Base-by-base conservation (phyloP, 345 rosid genomes). In the Camelina hispida region DNA sequence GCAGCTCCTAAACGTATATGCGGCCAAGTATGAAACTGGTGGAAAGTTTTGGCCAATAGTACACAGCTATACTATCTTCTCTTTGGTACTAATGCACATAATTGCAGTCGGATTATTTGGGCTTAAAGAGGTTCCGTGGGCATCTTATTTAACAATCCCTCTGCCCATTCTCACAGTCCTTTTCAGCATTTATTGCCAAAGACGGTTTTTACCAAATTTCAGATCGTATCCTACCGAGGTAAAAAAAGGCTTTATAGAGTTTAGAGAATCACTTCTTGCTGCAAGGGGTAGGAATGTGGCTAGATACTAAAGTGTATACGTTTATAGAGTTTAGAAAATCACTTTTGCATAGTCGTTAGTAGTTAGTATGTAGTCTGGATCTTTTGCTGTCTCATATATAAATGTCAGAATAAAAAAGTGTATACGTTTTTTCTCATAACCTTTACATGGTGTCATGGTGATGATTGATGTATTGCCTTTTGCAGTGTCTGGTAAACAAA, bases 51-150 rank as follows among this genome's bases (percentile, higher is more conserved):
- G 97, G 96, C 96, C 97, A 42, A 72, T 86, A 59, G 95, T 86
- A 75, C 96, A 94, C 78, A 78, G 69, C 76, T 83, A 88, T 17
- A 89, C 86, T 47, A 83, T 94, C 22, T 87, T 88, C 80, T 87
- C 94, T 48, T 77, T 94, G 81, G 66, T 91, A 59, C 81, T 94
- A 82, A 94, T 94, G 96, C 98, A 91, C 55, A 65, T 94, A 0
- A 88, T 89, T 60, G 95, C 97, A 55, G 82, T 94, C 52, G 97
- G 97, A 57, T 79, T 90, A 79, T 94, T 91, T 68, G 94, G 93
- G 56, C 84, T 94, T 38, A 94, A 91, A 85, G 76, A 84, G 61
- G 85, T 91, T 76, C 93, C 94, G 30, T 37, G 85, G 61, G 97
- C 96, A 62, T 84, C 95, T 69, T 83, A 80, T 81, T 85, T 94